Base-by-base conservation (phyloP, 2,329 filamentous ascomycete species). In the Didymella exigua region DNA sequence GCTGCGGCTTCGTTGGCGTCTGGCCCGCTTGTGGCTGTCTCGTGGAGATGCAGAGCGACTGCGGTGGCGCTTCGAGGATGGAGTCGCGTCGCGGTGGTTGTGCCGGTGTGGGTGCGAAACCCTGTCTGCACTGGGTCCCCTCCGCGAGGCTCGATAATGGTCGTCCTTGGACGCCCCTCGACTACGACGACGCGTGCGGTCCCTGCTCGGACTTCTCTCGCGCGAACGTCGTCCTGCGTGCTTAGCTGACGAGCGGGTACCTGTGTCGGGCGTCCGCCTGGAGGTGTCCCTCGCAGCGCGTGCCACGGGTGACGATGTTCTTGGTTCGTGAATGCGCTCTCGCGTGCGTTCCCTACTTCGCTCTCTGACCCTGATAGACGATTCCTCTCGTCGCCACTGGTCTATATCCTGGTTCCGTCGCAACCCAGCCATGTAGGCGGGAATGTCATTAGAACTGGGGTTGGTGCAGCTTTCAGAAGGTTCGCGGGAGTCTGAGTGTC, bases 361-460 rank as follows among this genome's bases (percentile, higher is more conserved):
- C 40, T 72, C 71, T 59, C 70, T 68, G 59, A 66, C 67, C 69
- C 71, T 62, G 50, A 62, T 57, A 49, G 72, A 70, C 46, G 65
- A 61, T 68, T 74, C 74, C 71, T 76, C 74, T 67, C 72, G 70
- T 75, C 75, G 72, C 75, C 75, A 75, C 73, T 76, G 72, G 60
- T 76, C 75, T 76, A 75, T 72, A 67, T 74, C 70, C 69, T 74
- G 74, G 68, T 72, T 62, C 66, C 69, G 66, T 66, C 69, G 73
- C 72, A 70, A 73, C 67, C 73, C 72, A 75, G 75, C 75, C 75
- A 77, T 77, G 71, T 74, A 76, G 74, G 70, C 71, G 69, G 64
- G 63, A 72, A 54, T 72, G 60, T 66, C 75, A 77, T 76, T 56
- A 70, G 71, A 67, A 63, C 62, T 58, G 54, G 67, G 58, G 59